Percentiles rank a stretch among this genome's conserved stretches.
These are phyloP conservation scores for Beauveria caledonica DNA, from an alignment of 2,329 filamentous ascomycete species.

Conservation along the genomic window DNA sequence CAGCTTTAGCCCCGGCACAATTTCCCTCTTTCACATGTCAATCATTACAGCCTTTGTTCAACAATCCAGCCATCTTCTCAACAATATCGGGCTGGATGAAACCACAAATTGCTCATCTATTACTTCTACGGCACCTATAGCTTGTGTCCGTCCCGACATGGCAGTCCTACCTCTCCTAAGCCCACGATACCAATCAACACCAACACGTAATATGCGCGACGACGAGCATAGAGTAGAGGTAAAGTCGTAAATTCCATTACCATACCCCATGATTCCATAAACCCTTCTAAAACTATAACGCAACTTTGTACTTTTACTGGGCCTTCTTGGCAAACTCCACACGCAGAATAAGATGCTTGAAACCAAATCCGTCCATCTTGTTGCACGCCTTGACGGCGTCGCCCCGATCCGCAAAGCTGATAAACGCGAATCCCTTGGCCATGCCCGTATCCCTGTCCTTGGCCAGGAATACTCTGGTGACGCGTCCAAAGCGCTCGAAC, in stretches of 20 bases:
- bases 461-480: slow-evolving; percentile 94
- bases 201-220: background rate
- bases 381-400: slow-evolving; percentile 89
- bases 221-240: background rate
- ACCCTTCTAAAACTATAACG: slow-evolving; percentile 12
- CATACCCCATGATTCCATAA: background rate
- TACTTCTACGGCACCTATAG: background rate
- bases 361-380: slow-evolving; percentile 96
- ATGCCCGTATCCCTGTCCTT: slow-evolving; percentile 95
- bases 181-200: background rate
- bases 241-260: slow-evolving; percentile 11
- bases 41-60: background rate
- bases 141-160: background rate
- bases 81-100: background rate
- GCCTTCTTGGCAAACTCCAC: slow-evolving; percentile 83
- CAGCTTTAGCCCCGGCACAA: background rate
- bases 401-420: slow-evolving; percentile 84
- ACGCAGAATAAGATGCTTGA: slow-evolving; percentile 77
- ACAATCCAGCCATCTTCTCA: slow-evolving; percentile 3
- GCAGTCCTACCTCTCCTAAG: background rate
- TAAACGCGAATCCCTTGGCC: slow-evolving; percentile 98
- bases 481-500: slow-evolving; percentile 94
- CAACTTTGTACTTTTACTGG: slow-evolving; percentile 29
- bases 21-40: slow-evolving; percentile 10
- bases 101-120: background rate